Base-by-base conservation (phyloP, 2,329 filamentous ascomycete genomes). In the Ophiognomonia clavigignenti-juglandacearum region DNA sequence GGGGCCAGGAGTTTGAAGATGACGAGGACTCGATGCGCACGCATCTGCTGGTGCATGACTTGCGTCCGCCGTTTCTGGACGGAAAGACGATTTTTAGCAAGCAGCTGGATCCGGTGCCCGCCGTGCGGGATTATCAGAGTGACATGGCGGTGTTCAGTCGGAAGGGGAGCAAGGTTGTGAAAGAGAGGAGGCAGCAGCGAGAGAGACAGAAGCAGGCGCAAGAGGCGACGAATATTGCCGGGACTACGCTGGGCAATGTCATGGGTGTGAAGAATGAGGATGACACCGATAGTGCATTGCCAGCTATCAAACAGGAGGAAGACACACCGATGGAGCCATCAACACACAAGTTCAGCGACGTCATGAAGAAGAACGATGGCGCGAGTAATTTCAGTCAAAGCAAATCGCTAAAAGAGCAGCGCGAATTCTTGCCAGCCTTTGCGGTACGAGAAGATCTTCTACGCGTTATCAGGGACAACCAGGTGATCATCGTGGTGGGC, bases 101-200 rank as follows among this genome's bases (percentile, higher is more conserved):
- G 66, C 95, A 98, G 65, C 66, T 97, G 19, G 93, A 98, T 50
- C 95, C 93, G 0, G 87, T 98, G 1, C 89, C 92, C 0, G 95
- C 93, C 0, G 88, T 98, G 13, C 80, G 86, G 43, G 93, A 98
- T 63, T 84, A 87, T 22, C 92, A 97, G 66, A 98, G 95, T 62
- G 93, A 98, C 61, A 96, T 98, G 93, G 93, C 93, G 1, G 91
- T 98, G 1, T 97, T 97, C 59, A 95, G 90, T 68, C 80, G 92
- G 36, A 96, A 96, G 64, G 93, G 93, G 1, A 97, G 92, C 62
- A 86, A 83, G 57, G 90, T 96, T 2, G 93, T 98, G 11, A 88
- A 86, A 59, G 93, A 98, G 58, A 84, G 86, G 57, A 77, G 95
- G 35, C 90, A 96, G 66, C 90, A 96, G 65, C 86, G 91, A 53